These are phyloP conservation scores for Globisporangium radiosum DNA, from an alignment of 352 stramenopile species.

Conservation along the genomic window DNA sequence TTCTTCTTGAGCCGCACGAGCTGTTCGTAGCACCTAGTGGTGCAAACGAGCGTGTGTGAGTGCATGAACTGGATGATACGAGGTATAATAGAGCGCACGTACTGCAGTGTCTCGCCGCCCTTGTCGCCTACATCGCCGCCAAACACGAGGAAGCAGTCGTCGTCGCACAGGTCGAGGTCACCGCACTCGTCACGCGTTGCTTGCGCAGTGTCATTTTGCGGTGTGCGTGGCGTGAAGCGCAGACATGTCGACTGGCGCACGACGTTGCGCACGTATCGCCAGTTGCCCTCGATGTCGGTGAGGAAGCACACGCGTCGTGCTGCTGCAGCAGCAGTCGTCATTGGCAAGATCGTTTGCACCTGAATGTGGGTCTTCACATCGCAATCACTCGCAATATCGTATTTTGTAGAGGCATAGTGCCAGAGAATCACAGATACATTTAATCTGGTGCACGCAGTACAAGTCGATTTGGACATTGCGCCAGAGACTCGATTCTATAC, in stretches of 20 bases:
- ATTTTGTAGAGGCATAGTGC: not conserved
- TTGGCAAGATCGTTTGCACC: not conserved
- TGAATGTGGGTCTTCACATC: too few species aligned
- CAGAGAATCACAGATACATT: not conserved
- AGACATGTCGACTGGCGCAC: conserved; percentile 57
- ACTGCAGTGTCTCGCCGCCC: conserved; percentile 81
- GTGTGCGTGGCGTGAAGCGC: conserved; percentile 17
- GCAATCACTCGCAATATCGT: not conserved
- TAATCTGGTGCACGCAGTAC: not conserved
- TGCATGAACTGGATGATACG: not conserved
- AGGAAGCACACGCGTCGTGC: conserved; percentile 53
- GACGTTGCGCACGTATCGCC: conserved; percentile 65
- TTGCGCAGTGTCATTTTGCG: not conserved
- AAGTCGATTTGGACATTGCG: not conserved
- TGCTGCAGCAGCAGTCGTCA: not conserved
- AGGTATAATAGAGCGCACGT: conserved; percentile 1
- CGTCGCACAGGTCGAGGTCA: conserved; percentile 40
- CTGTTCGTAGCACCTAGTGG: conserved; percentile 59
- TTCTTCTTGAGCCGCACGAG: conserved; percentile 83
- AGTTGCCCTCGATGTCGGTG: conserved; percentile 81
- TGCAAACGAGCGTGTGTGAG: not conserved
- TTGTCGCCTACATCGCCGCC: conserved; percentile 91
- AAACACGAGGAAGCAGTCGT: conserved; percentile 84
- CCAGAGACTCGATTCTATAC: not conserved
- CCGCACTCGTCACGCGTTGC: conserved; percentile 6